Conservation (phyloP, 2,329 filamentous ascomycete genomes). For the Colletotrichum tofieldiae region DNA sequence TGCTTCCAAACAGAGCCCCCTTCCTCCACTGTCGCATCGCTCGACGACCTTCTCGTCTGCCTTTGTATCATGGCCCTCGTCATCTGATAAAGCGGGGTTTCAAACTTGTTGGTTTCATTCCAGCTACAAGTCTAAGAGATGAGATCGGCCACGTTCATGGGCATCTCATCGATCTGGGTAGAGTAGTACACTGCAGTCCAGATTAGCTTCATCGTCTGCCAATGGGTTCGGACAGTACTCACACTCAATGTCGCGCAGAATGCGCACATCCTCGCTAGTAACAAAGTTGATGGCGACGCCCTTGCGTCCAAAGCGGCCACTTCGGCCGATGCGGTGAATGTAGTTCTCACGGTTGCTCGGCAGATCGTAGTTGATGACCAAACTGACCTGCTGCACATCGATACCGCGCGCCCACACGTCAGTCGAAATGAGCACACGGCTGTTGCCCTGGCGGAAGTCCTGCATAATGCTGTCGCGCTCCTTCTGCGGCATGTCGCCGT, state of each 20-base stretch:
- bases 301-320: conserved; percentile 95
- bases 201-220: conserved; percentile 51
- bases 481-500: conserved; percentile 99
- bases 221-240: conserved; percentile 55
- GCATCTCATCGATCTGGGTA: conserved; percentile 98
- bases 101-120: neutral
- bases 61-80: neutral
- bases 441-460: conserved; percentile 97
- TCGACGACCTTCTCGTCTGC: conserved; percentile 31
- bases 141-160: conserved; percentile 88
- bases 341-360: conserved; percentile 99
- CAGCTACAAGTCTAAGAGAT: conserved; percentile 59
- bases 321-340: conserved; percentile 97
- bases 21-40: conserved; percentile 43
- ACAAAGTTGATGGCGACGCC: conserved; percentile 99
- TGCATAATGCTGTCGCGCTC: conserved; percentile 99
- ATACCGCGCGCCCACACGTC: conserved; percentile 99
- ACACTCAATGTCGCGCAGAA: conserved; percentile 96
- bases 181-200: conserved; percentile 84
- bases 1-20: conserved; percentile 39
- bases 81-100: neutral
- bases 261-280: conserved; percentile 97
- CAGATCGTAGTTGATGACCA: conserved; percentile 99
- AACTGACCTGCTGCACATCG: conserved; percentile 96
- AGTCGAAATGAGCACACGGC: conserved; percentile 94